Base-by-base conservation (phyloP, 139 green algal genomes). In the Monoraphidium neglectum region DNA sequence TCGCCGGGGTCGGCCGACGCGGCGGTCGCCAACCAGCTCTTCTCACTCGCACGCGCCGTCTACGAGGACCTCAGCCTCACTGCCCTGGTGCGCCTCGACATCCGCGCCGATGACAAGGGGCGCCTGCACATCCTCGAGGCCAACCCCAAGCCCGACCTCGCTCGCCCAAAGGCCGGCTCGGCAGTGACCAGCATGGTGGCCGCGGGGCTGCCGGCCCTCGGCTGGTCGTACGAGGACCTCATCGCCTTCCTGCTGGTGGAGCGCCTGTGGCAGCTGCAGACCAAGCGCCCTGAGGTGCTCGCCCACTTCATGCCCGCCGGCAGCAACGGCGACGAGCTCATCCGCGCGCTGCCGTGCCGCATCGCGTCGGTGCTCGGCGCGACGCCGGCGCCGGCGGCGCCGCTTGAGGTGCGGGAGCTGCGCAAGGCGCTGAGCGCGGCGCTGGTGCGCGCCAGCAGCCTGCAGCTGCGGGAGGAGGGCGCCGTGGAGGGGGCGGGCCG, bases 91-190 rank as follows among this genome's bases (percentile, higher is more conserved):
- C 33, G 64, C 18, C 64, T 70, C 4, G 64, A 70, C 64, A 70
- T 70, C 24, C 18, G 64, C 16, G 64, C 64, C 10, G 64, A 70
- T 15, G 64, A 70, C 33, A 30, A 38, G n/a, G 64, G 64, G 21
- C 33, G 51, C 33, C 64, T 70, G 33, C 51, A 70, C 10, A 38
- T 70, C 33, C 33, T 70, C 33, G 64, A 70, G 37, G 64, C 64
- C 35, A 70, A 70, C 64, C 64, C 64, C n/a, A 70, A 70, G 33
- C 64, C 64, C n/a, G 64, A 70, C 8, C 64, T 70, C 3, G 51
- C 47, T 32, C 24, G n/a, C 33, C 64, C 64, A 32, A 36, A 24
- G 3, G 33, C 21, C 35, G 2, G 33, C 6, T 56, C 36, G 3
- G n/a, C n/a, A n/a, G n/a, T n/a, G n/a, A 70, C 64, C 64, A 70